Conservation (phyloP, 2,329 filamentous ascomycete genomes). For the Fusarium sp. region DNA sequence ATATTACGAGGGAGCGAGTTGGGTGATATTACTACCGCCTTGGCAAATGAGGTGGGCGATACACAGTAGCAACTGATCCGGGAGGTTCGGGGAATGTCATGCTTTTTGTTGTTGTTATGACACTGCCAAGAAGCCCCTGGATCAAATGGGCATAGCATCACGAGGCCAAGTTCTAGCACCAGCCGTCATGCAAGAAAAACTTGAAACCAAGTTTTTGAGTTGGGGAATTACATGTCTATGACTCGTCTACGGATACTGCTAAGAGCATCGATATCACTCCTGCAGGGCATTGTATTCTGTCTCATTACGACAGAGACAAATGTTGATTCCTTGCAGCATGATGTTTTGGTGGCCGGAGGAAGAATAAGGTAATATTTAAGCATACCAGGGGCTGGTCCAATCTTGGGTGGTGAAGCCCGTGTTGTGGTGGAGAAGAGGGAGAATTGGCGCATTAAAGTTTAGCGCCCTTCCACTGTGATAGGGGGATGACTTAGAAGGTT, state of each 20-base stretch:
- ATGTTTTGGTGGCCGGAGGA: constrained; percentile 34
- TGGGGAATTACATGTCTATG: constrained; percentile 3
- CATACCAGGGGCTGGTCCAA: constrained; percentile 43
- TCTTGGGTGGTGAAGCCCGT: constrained; percentile 5
- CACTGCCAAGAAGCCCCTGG: constrained; percentile 37
- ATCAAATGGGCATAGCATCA: constrained; percentile 33
- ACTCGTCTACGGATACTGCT: no score
- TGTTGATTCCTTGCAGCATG: constrained; percentile 13
- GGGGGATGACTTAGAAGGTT: not conserved
- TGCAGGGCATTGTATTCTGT: not conserved
- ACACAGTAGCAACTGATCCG: not conserved
- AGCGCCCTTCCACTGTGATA: constrained; percentile 26
- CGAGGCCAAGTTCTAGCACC: constrained; percentile 3
- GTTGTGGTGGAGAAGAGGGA: constrained; percentile 17
- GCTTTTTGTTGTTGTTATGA: constrained; percentile 16
- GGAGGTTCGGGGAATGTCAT: constrained; percentile 23
- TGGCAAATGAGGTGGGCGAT: not conserved
- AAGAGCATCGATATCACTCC: not conserved
- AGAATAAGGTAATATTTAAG: constrained; percentile 51
- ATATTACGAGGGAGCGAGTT: not conserved
- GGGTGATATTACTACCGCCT: not conserved
- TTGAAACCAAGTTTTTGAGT: constrained; percentile 9
- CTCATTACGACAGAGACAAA: not conserved
- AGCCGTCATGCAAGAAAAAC: not conserved
- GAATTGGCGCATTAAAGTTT: constrained; percentile 45